phyloP scores from a whole-genome alignment of 2,329 filamentous ascomycete species.

The Alternaria brassicicola region DNA sequence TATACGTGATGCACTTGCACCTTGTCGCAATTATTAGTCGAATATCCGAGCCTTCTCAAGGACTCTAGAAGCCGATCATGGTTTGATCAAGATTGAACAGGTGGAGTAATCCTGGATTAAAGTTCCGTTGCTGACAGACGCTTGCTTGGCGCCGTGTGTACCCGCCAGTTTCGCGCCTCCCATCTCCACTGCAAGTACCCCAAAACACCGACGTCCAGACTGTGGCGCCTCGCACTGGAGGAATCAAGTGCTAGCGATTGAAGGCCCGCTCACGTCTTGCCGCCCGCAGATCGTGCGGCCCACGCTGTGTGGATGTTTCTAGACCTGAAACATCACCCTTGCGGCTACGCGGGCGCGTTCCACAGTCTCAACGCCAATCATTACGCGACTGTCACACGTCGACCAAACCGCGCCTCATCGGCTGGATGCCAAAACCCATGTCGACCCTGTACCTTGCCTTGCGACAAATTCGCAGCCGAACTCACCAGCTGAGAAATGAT shows the following conservation, averaged over 20 bases:
- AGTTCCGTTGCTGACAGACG: slow-evolving; percentile 4
- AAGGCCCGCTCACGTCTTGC: slow-evolving; percentile 30
- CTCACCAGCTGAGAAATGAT: slow-evolving; percentile 13
- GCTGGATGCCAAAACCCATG: slow-evolving; percentile 25
- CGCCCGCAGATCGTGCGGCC: slow-evolving; percentile 36
- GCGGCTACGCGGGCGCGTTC: slow-evolving; percentile 32
- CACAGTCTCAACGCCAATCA: slow-evolving; percentile 43
- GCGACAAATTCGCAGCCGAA: slow-evolving; percentile 10
- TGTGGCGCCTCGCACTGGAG: slow-evolving; percentile 14
- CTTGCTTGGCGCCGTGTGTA: slow-evolving; percentile 9
- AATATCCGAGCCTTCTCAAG: background rate
- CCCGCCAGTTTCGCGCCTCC: background rate
- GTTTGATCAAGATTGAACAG: slow-evolving; percentile 5
- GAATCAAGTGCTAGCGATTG: slow-evolving; percentile 23
- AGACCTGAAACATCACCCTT: slow-evolving; percentile 40
- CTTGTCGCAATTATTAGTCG: background rate
- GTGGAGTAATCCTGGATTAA: slow-evolving; percentile 6
- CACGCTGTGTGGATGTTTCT: slow-evolving; percentile 29
- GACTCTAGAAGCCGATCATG: background rate
- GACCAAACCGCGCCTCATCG: slow-evolving; percentile 37
- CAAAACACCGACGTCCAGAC: slow-evolving; percentile 6
- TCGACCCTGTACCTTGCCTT: slow-evolving; percentile 3
- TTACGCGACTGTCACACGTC: slow-evolving; percentile 35
- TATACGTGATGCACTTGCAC: background rate
- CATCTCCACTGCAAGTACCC: background rate